Conservation (phyloP, 805 yeast species). For the Yamadazyma philogaea region DNA sequence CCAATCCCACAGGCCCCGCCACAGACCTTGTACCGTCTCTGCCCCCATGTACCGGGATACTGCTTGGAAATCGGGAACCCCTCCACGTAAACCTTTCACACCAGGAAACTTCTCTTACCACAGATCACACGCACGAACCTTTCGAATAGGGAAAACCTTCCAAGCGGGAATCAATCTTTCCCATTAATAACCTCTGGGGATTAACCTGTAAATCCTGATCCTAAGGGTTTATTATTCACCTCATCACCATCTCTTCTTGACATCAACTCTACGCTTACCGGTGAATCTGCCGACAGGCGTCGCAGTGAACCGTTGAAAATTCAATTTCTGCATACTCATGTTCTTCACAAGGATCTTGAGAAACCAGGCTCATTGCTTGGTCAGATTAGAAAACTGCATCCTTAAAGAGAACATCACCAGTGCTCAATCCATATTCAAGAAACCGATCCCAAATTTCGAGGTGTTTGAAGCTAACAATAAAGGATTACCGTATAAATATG, state of each 20-base stretch:
- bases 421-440: conserved; percentile 15
- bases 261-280: too few relatives aligned
- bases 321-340: neutral
- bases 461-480: conserved; percentile 16
- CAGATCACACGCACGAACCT: neutral
- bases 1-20: too few relatives aligned
- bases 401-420: conserved; percentile 10
- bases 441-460: conserved; percentile 26
- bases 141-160: neutral
- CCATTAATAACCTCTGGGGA: neutral
- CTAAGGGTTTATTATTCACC: neutral
- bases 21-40: too few relatives aligned
- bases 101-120: neutral
- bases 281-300: too few relatives aligned
- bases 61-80: neutral
- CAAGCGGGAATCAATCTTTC: neutral
- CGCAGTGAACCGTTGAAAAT: too few relatives aligned
- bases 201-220: too few relatives aligned
- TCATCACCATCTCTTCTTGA: neutral
- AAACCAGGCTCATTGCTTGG: conserved; percentile 9
- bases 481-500: conserved; percentile 25
- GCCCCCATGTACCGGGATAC: too few relatives aligned
- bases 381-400: conserved; percentile 11
- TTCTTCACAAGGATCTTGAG: neutral
- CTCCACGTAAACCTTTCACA: neutral